Base-by-base conservation (phyloP, 495 filamentous ascomycete species). In the Neurospora sp. region DNA sequence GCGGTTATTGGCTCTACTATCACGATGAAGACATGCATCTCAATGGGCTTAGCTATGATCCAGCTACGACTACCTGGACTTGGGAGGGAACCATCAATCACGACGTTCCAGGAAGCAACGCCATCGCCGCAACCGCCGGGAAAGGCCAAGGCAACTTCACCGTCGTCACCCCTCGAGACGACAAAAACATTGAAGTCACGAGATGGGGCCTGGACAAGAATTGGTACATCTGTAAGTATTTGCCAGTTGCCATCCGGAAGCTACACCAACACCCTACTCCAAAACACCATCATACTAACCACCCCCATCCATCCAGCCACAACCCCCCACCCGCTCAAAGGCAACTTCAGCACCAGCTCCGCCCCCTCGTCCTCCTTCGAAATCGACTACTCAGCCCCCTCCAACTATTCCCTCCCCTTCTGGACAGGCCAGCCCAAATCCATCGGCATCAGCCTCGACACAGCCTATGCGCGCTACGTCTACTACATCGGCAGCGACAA, bases 401-500 rank as follows among this genome's bases (percentile, higher is more conserved):
- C 73, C 59, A 82, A 79, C 76, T 82, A 80, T 71, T 75, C 72
- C 20, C 76, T 83, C 41, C 72, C 78, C 10, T 75, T 74, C 1
- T 83, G 78, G 76, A 73, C 72, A 22, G 82, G 80, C 40, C 74
- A 72, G 1, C 73, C 81, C 20, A 53, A 45, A 12, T 40, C 68
- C 16, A 39, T 83, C 41, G 79, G 79, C 27, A 44, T 82, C 9
- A 78, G 75, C 44, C 75, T 81, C 39, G 78, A 84, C 75, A 73
- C 53, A 3, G 41, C 59, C 10, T 75, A 38, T 59, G 76, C 77
- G 1, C 79, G 78, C 22, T 78, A 22, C 72, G 38, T 83, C 20
- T 84, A 78, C 73, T 84, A 82, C 69, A 79, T 84, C 40, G 82
- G 82, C 71, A 77, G 72, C 69, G 82, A 84, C 73, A 72, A 69